phyloP scores from a whole-genome alignment of 2,329 filamentous ascomycete genomes.

The Akanthomyces lecanii region DNA sequence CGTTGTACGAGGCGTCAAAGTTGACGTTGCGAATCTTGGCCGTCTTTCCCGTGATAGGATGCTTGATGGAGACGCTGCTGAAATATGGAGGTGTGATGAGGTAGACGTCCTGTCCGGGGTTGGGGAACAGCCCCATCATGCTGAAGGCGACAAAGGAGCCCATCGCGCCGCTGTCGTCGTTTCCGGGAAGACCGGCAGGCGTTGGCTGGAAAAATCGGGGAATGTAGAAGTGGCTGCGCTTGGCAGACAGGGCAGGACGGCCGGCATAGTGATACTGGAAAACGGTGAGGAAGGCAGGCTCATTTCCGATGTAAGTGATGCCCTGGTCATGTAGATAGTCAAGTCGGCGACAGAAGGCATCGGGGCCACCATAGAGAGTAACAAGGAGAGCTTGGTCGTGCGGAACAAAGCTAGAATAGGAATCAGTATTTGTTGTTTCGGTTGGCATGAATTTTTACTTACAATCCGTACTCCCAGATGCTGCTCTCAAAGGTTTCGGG shows the following conservation, averaged over 20 bases:
- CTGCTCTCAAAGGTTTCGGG: constrained; percentile 70
- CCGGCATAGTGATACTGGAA: constrained; percentile 69
- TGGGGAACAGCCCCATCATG: constrained; percentile 69
- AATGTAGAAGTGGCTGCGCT: constrained; percentile 60
- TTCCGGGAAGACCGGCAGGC: constrained; percentile 59
- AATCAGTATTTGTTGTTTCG: not conserved
- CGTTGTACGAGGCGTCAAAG: constrained; percentile 55
- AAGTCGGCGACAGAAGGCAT: constrained; percentile 54
- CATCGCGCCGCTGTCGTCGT: constrained; percentile 69
- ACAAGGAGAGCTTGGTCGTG: constrained; percentile 53
- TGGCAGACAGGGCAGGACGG: constrained; percentile 52
- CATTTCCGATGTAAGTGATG: constrained; percentile 63
- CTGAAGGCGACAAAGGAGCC: constrained; percentile 60
- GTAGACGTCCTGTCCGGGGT: constrained; percentile 65
- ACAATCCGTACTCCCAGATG: constrained; percentile 71
- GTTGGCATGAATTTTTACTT: constrained; percentile 23
- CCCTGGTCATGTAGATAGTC: constrained; percentile 60
- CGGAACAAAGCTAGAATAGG: constrained; percentile 42
- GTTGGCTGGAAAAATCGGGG: constrained; percentile 59
- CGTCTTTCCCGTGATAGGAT: constrained; percentile 53
- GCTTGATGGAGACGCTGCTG: constrained; percentile 53
- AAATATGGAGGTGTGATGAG: constrained; percentile 69
- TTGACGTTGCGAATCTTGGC: constrained; percentile 57
- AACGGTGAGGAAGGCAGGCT: constrained; percentile 56
- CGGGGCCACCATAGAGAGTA: constrained; percentile 54